These are phyloP conservation scores for Russula vinacea DNA, from an alignment of 768 basidiomycete genomes.

Conservation along the genomic window DNA sequence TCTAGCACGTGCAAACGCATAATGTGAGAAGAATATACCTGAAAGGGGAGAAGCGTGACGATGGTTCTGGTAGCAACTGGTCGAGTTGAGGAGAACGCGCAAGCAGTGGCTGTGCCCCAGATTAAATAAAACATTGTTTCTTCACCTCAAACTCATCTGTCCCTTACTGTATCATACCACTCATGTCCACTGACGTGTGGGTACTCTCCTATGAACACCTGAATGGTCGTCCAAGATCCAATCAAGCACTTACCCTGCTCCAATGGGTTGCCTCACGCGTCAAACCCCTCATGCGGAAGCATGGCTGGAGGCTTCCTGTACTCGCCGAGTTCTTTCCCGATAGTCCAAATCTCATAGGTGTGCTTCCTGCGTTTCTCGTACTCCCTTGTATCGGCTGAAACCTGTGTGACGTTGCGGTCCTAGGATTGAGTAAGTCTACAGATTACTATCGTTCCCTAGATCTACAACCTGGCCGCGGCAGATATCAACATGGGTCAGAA, in stretches of 20 bases:
- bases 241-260: constrained; percentile 65
- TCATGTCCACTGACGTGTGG: constrained; percentile 52
- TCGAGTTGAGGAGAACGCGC: neutral
- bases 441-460: neutral
- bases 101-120: neutral
- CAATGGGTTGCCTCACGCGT: constrained; percentile 73
- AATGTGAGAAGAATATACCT: neutral
- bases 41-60: neutral
- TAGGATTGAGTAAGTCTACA: constrained; percentile 32
- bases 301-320: constrained; percentile 71
- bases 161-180: neutral
- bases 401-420: neutral
- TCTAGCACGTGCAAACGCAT: too few relatives aligned
- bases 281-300: constrained; percentile 91
- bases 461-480: constrained; percentile 35
- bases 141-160: neutral
- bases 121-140: neutral
- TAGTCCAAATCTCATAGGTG: constrained; percentile 68
- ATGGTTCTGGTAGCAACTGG: neutral
- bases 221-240: constrained; percentile 60
- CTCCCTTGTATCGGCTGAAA: neutral
- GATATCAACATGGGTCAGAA: constrained; percentile 78
- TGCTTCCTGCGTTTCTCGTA: constrained; percentile 30
- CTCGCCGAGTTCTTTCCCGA: constrained; percentile 89
- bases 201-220: constrained; percentile 70